phyloP scores from a whole-genome alignment of 495 filamentous ascomycete species.

The Lichina pygmaea region DNA sequence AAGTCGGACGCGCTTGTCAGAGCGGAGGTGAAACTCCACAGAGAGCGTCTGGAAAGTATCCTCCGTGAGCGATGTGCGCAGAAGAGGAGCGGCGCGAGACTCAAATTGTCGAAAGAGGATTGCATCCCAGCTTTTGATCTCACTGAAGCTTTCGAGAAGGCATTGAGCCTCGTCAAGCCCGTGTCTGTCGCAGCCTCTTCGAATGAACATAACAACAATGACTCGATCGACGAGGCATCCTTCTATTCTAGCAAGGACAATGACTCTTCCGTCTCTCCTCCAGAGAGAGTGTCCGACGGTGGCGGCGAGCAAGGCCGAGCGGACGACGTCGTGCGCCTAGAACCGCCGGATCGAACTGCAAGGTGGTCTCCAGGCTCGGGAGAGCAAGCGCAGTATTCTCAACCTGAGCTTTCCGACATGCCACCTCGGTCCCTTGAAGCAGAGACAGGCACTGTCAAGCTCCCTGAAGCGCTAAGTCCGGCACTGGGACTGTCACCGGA shows the following conservation, averaged over 20 bases:
- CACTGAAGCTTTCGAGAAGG: constrained; percentile 41
- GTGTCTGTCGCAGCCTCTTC: constrained; percentile 19
- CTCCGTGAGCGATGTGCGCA: constrained; percentile 53
- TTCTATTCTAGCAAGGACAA: constrained; percentile 69
- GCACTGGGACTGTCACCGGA: no score
- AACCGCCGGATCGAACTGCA: no score
- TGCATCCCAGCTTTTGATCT: constrained; percentile 46
- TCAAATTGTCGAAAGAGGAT: constrained; percentile 27
- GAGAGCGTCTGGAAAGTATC: constrained; percentile 50
- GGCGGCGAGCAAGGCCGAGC: no score
- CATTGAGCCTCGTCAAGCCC: constrained; percentile 42
- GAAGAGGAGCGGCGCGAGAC: constrained; percentile 24
- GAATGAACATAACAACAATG: constrained; percentile 30
- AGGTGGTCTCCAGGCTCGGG: no score
- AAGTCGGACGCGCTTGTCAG: no score
- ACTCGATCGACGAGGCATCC: constrained; percentile 78
- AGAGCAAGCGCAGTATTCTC: no score
- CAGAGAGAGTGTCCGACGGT: no score
- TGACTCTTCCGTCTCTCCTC: constrained; percentile 14
- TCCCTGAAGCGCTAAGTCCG: no score
- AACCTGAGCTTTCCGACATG: no score
- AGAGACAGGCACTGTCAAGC: no score
- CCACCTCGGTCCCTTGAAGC: no score
- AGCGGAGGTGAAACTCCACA: constrained; percentile 55
- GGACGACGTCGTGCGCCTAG: no score